Evolutionary conservation across 305 asterid species (phyloP), one percentile per base, ranked within the genome.

Genomic region (Rubia balearica): DNA sequence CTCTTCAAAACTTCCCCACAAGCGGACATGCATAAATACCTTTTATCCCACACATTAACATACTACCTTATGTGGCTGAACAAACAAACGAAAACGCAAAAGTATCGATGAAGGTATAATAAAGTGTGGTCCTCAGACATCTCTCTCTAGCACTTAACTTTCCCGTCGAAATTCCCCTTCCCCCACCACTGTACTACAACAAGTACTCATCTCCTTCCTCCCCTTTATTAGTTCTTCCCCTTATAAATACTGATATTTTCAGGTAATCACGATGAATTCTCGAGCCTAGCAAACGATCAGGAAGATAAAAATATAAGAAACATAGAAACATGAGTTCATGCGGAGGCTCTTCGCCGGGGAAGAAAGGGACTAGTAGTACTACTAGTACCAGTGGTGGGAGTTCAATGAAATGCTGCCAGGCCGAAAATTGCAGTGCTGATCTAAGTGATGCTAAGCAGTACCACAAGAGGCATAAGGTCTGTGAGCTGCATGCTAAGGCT

Each of bases 391-490:
- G 69, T 48, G 56, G 48, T 13, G 73, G 74, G 9, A 70, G 77
- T 65, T 72, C 83, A 1, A 76, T 70, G 84, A 88, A 84, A 81
- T 76, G 81, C 72, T 90, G 96, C 77, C 96, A 87, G 75, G 96
- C 87, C 1, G 96, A 90, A 57, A 87, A 82, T 78, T 90, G 96
- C 66, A 33, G 78, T n/a, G 87, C 85, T 24, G 93, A 88, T 82
- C 81, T 90, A 14, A 68, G 64, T 53, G 88, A 76, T 53, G 95
- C 96, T 5, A 90, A 86, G 80, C 86, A 85, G 17, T 90, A 90
- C 65, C 95, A 90, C 76, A 85, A 86, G 78, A 81, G 95, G 77
- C 96, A 90, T 60, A 90, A 83, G 84, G 96, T 90, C 74, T 90
- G 95, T 63, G 96, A 88, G 77, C 81, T 69, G 66, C 96, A 90